A percentile compares a stretch with the other conserved stretches of the same genome.
Conservation (phyloP, 208 protist species). For the Crithidia mellificae region DNA sequence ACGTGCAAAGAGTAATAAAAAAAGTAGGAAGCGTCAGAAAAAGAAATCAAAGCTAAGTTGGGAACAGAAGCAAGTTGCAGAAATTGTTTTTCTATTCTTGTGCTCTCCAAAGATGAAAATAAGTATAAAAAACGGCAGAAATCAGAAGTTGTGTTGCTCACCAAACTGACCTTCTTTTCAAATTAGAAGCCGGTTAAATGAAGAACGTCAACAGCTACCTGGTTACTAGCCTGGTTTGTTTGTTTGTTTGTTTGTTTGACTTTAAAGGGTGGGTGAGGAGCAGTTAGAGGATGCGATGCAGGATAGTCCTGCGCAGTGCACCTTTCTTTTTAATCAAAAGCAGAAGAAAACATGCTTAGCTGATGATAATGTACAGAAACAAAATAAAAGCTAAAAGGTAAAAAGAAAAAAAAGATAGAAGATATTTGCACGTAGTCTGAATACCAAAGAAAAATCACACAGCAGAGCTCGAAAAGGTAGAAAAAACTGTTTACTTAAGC, state of each 20-base stretch:
- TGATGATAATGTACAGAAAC: slow-evolving; percentile 12
- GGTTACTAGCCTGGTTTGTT: too few species aligned
- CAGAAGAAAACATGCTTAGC: slow-evolving; percentile 6
- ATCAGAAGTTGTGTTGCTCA: too few species aligned
- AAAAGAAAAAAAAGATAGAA: slow-evolving; percentile 1
- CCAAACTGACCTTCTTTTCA: too few species aligned
- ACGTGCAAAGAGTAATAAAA: neutral
- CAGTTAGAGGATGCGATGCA: slow-evolving; percentile 1
- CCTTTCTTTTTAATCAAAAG: neutral
- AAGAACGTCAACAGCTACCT: too few species aligned
- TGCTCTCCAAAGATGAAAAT: too few species aligned
- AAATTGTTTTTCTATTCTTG: neutral
- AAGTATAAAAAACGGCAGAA: too few species aligned
- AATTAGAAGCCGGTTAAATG: too few species aligned
- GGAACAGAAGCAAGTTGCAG: neutral
- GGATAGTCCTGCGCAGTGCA: slow-evolving; percentile 1
- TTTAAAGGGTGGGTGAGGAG: neutral
- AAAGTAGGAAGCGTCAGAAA: slow-evolving; percentile 3
- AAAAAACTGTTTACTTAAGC: neutral
- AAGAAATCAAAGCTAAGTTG: neutral
- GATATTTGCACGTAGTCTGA: slow-evolving; percentile 7
- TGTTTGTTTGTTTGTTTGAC: neutral
- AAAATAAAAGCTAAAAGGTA: slow-evolving; percentile 7
- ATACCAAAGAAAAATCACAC: slow-evolving; percentile 27
- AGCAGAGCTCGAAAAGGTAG: neutral